Conservation (phyloP, 2,329 filamentous ascomycete genomes). For the Xylaria sp. region DNA sequence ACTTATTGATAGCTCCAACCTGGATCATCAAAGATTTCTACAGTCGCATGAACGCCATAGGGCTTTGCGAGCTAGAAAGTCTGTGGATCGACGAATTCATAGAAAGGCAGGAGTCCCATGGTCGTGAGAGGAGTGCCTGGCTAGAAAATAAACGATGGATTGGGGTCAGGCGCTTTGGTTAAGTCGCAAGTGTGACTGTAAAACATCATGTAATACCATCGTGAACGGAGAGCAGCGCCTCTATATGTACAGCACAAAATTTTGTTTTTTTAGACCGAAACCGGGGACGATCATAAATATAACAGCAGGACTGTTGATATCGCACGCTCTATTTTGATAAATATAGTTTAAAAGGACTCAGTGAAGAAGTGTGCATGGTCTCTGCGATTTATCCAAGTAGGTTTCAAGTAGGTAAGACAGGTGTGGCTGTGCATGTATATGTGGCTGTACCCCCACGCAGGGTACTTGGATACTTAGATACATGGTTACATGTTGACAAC, state of each 20-base stretch:
- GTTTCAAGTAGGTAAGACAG: too few relatives aligned
- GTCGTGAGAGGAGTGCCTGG: slow-evolving; percentile 40
- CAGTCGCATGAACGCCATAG: slow-evolving; percentile 39
- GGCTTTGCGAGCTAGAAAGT: slow-evolving; percentile 44
- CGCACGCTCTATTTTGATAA: background rate
- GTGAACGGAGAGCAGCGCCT: slow-evolving; percentile 13
- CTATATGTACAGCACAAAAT: slow-evolving; percentile 26
- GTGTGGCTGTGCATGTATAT: slow-evolving; percentile 24
- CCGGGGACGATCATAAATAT: background rate
- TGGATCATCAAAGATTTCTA: slow-evolving; percentile 47
- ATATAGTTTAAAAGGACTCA: background rate
- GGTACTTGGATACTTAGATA: slow-evolving; percentile 10
- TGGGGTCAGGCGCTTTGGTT: slow-evolving; percentile 44
- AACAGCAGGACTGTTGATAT: slow-evolving; percentile 19
- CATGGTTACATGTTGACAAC: slow-evolving; percentile 2
- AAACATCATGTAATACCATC: slow-evolving; percentile 25
- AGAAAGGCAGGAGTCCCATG: slow-evolving; percentile 41
- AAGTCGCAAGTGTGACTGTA: slow-evolving; percentile 12
- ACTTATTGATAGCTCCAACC: slow-evolving; percentile 48
- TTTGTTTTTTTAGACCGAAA: slow-evolving; percentile 2
- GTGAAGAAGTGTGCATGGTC: background rate
- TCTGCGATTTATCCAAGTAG: background rate
- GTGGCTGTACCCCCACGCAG: background rate
- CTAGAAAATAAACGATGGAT: slow-evolving; percentile 47
- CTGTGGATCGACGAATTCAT: slow-evolving; percentile 45